A percentile compares a stretch with the other conserved stretches of the same genome.
These are phyloP conservation scores for Diplodia sapinea DNA, from an alignment of 2,329 filamentous ascomycete genomes.

Conservation along the genomic window DNA sequence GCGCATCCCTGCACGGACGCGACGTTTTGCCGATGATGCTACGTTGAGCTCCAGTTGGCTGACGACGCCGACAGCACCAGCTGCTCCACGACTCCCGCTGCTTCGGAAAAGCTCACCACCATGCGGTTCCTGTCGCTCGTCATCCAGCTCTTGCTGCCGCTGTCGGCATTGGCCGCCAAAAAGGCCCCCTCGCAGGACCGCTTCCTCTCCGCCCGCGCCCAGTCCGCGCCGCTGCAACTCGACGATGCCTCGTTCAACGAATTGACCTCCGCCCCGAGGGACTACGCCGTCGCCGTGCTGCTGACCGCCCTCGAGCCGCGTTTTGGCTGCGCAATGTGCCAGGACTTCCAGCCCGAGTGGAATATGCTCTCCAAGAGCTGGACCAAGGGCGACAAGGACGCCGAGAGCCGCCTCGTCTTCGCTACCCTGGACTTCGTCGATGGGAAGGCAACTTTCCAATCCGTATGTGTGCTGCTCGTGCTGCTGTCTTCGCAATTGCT, in stretches of 20 bases:
- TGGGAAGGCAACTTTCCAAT: slow-evolving; percentile 83
- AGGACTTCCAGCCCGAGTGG: slow-evolving; percentile 94
- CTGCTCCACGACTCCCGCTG: slow-evolving; percentile 8
- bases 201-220: slow-evolving; percentile 73
- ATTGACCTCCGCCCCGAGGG: slow-evolving; percentile 76
- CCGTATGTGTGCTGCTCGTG: slow-evolving; percentile 59
- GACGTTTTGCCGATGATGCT: slow-evolving; percentile 3
- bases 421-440: slow-evolving; percentile 86
- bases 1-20: slow-evolving; percentile 1
- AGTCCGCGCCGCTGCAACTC: slow-evolving; percentile 77
- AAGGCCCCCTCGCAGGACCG: slow-evolving; percentile 64
- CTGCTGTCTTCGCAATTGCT: slow-evolving; percentile 33
- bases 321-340: slow-evolving; percentile 85
- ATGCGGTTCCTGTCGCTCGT: slow-evolving; percentile 72
- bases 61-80: slow-evolving; percentile 16
- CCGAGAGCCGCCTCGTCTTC: slow-evolving; percentile 75
- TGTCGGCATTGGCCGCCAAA: slow-evolving; percentile 67
- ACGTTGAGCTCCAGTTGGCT: slow-evolving; percentile 22
- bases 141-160: slow-evolving; percentile 66
- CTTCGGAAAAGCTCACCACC: slow-evolving; percentile 44
- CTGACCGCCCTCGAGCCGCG: slow-evolving; percentile 84
- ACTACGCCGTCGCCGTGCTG: slow-evolving; percentile 82
- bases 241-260: slow-evolving; percentile 76
- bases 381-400: slow-evolving; percentile 80
- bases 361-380: slow-evolving; percentile 85